phyloP scores from a whole-genome alignment of 257 asterid species.

The Solanum paucissectum region DNA sequence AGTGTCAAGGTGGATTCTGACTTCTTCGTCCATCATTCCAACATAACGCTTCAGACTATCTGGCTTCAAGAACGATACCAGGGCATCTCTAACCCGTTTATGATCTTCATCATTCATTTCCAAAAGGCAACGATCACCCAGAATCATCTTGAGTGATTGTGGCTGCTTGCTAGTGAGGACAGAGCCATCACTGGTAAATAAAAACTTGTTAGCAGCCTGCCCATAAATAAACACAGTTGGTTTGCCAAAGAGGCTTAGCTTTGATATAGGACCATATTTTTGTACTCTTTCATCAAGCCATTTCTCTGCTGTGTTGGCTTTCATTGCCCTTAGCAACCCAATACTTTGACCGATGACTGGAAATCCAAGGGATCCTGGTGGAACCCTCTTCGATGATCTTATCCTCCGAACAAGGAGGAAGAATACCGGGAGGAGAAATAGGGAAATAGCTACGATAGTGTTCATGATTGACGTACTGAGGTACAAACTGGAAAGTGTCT shows the following conservation, averaged over 20 bases:
- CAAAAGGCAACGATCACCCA: conserved; percentile 46
- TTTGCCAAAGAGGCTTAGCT: conserved; percentile 59
- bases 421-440: conserved; percentile 26
- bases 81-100: conserved; percentile 43
- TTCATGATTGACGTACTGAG: conserved; percentile 4
- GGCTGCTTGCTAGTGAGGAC: conserved; percentile 39
- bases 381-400: conserved; percentile 16
- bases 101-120: conserved; percentile 59
- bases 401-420: conserved; percentile 3
- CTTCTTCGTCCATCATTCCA: conserved; percentile 47
- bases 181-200: conserved; percentile 34
- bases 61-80: conserved; percentile 49
- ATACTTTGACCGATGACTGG: conserved; percentile 66
- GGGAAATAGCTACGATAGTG: conserved; percentile 9
- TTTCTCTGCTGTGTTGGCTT: conserved; percentile 52
- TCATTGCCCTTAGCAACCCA: conserved; percentile 51
- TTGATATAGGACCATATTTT: conserved; percentile 48
- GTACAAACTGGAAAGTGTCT: background rate
- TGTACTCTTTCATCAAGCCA: conserved; percentile 43
- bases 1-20: conserved; percentile 30
- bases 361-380: conserved; percentile 62
- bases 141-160: conserved; percentile 40
- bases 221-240: conserved; percentile 59
- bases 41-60: conserved; percentile 53
- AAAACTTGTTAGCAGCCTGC: conserved; percentile 65